Evolutionary conservation across 2,329 filamentous ascomycete species (phyloP), one percentile per base, ranked within the genome.

Genomic region (Hypomyces rosellus): DNA sequence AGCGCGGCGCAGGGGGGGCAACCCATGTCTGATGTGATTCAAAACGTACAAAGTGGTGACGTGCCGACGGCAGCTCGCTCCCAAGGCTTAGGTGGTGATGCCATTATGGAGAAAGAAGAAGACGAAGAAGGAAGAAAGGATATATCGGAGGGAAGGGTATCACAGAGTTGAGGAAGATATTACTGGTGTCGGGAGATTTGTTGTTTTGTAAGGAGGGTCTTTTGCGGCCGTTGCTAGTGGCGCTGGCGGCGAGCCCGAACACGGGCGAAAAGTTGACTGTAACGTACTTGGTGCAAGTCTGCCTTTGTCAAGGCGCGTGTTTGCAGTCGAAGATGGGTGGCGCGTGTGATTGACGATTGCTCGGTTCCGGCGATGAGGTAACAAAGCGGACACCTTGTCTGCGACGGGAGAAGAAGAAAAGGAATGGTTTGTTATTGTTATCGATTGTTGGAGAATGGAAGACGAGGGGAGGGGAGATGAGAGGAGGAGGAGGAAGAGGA

Each of bases 61-160:
- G 50, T 38, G 34, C 45, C 45, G 30, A 38, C 48, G 15, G 41
- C 48, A 30, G 85, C 80, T 69, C 86, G 82, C 74, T 99, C 93
- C 93, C 93, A 99, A 43, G 93, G 93, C 73, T 99, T 99, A 50
- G 93, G 93, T 65, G 93, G 93, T 69, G 92, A 96, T 56, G 80
- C 80, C 77, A 84, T 84, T 56, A 34, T 54, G 39, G 55, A 30
- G 6, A 34, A 7, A 14, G 46, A 46, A 34, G 48, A n/a, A 46
- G 50, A 25, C 44, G 40, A 46, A 45, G 44, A 55, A 43, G 48
- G 49, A 40, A 14, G 15, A 6, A 13, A 43, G 39, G 12, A 39
- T 16, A 41, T 46, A 33, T 41, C 43, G 48, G 41, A 46, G 22
- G 38, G 3, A 45, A 41, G 46, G 46, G 51, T 54, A 52, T 54